Base-by-base conservation (phyloP, 352 stramenopile genomes). In the Hyaloperonospora arabidopsidis region DNA sequence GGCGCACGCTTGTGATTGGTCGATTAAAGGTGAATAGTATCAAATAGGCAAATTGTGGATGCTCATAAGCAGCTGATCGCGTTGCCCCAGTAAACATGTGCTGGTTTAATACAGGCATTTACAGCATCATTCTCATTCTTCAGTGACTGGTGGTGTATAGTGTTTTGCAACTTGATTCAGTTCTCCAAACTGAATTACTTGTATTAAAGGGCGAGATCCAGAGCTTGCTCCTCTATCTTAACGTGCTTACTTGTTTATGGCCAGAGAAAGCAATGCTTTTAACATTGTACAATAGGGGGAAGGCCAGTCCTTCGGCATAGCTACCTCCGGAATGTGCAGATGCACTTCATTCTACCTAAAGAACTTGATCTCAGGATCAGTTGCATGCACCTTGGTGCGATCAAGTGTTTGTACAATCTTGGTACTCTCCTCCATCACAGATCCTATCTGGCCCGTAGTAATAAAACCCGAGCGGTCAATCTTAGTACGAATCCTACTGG, bases 341-440 rank as follows among this genome's bases (percentile, higher is more conserved):
- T 99, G 96, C 45, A 99, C 87, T 58, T 98, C 89, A 41, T 72
- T 86, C 43, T 89, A 76, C 53, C 98, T 90, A 59, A 98, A 98
- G 54, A 97, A 98, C 34, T 83, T 79, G 67, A 94, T 98, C 32
- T 88, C 73, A 1, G 70, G 22, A 19, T 84, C 63, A 18, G 89
- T 63, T 43, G 68, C 56, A 46, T 90, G 72, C 51, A 93, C 61
- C 62, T 88, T 88, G 63, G 81, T 79, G 35, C 82, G 79, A 44
- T 93, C 93, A 51, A 95, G 96, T 5, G 94, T 97, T 67, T 97
- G 92, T 5, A 95, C 96, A 49, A 99, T 98, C 64, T 97, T 93
- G 10, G 95, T 96, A 56, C 89, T 98, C 67, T 99, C 97, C 64
- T 98, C 92, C 97, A 99, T 99, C 10, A 99, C 96, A 52, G 96